Base-by-base conservation (phyloP, 2,329 filamentous ascomycete species). In the Drechslerella coelobrocha region DNA sequence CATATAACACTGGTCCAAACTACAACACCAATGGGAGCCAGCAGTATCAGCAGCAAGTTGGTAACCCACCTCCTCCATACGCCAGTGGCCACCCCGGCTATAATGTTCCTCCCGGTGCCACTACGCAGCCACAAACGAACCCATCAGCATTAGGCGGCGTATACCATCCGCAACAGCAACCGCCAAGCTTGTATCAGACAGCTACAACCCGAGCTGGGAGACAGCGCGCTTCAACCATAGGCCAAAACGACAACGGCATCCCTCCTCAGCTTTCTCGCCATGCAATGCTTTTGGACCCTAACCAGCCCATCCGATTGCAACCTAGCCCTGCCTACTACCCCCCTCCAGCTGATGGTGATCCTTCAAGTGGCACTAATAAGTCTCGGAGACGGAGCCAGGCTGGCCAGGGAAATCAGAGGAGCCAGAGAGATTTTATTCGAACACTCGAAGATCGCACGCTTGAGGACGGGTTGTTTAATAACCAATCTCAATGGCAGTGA, bases 261-360 rank as follows among this genome's bases (percentile, higher is more conserved):
- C 94, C 94, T 3, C 88, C 90, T 12, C 88, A 92, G 2, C 91
- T 99, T 66, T 94, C 99, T 79, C 85, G 94, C 75, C 94, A 99
- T 21, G 94, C 94, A 43, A 96, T 92, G 78, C 93, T 97, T 79
- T 85, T 99, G 47, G 94, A 99, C 77, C 94, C 94, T 1, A 97
- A 87, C 75, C 90, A 92, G 69, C 94, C 94, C 0, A 97, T 99
- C 76, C 86, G 94, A 53, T 81, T 97, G 62, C 94, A 99, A 78
- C 94, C 94, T 1, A 97, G 92, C 75, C 94, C 94, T 3, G 94
- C 94, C 1, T 99, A 99, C 79, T 99, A 97, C 76, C 94, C 94
- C 9, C 94, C 94, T 19, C 90, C 93, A 1, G 87, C 89, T 5
- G 93, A 97, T 74, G 90, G 76, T 85, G 92, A 78, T 89, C 90